Evolutionary conservation across 2,329 filamentous ascomycete species (phyloP).

Genomic region (Aschersonia sp.): DNA sequence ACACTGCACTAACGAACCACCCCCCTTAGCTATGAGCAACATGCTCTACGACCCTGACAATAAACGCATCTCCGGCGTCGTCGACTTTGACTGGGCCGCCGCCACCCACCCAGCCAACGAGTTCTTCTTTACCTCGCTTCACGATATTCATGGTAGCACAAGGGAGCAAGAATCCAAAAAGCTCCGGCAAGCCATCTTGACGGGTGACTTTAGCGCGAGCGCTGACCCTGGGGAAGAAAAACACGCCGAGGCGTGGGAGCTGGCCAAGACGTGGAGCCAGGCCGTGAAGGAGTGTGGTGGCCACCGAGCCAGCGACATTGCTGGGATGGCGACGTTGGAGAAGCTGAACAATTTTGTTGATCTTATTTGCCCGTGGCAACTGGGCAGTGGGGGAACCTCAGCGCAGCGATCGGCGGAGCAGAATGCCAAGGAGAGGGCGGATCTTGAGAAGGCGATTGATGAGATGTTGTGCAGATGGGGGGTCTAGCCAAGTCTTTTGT

Average conservation of each 20-base stretch:
- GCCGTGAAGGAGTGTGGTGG: background rate
- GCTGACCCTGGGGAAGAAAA: background rate
- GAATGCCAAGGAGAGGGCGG: background rate
- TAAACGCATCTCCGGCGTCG: background rate
- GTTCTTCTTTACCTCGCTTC: background rate
- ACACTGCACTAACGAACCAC: no score
- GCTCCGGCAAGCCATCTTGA: constrained; percentile 2
- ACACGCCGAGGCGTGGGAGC: background rate
- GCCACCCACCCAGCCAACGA: background rate
- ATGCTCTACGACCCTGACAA: background rate
- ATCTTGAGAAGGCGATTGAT: background rate
- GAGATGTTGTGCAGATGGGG: background rate
- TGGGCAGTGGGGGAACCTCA: background rate
- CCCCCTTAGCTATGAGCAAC: background rate
- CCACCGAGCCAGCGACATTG: background rate
- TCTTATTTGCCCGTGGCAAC: background rate
- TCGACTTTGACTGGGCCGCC: constrained; percentile 1
- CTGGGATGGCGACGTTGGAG: background rate
- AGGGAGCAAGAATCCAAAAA: background rate
- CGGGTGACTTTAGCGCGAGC: background rate
- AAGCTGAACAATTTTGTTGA: background rate
- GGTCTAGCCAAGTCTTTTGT: background rate
- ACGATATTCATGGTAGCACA: background rate
- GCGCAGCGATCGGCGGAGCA: background rate
- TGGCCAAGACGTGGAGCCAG: background rate